Percentiles rank a stretch among this genome's conserved stretches.
Conservation (phyloP, 2,329 filamentous ascomycete species). For the Cadophora sp. region DNA sequence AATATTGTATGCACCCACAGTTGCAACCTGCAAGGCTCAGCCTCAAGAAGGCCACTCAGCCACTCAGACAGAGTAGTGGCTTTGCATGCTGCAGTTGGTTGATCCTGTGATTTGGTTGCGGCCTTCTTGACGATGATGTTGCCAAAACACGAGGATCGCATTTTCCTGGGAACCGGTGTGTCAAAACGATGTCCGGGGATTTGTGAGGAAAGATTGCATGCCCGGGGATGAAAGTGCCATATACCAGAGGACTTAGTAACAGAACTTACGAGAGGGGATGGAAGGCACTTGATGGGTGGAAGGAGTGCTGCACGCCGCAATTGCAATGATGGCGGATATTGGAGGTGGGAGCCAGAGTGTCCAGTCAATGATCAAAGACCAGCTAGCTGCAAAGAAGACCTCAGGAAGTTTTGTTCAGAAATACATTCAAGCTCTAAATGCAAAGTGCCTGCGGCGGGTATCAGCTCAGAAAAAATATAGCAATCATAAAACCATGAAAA, state of each 20-base stretch:
- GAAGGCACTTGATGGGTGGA: too few species aligned
- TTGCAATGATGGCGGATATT: too few species aligned
- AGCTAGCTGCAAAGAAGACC: too few species aligned
- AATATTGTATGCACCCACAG: neutral
- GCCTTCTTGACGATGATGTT: neutral
- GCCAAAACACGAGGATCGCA: neutral
- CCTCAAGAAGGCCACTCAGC: neutral
- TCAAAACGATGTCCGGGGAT: too few species aligned
- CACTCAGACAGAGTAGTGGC: neutral
- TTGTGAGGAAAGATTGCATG: neutral
- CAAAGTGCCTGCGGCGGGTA: slow-evolving; percentile 18
- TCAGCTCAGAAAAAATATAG: slow-evolving; percentile 14
- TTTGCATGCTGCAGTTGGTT: neutral
- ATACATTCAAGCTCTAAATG: slow-evolving; percentile 11
- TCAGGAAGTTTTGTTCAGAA: neutral
- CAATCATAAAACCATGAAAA: neutral
- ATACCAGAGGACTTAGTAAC: too few species aligned
- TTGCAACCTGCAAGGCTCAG: slow-evolving; percentile 3
- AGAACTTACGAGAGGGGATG: too few species aligned
- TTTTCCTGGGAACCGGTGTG: neutral
- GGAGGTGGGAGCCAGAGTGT: too few species aligned
- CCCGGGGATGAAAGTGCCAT: too few species aligned
- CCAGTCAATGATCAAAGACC: too few species aligned
- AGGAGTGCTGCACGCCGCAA: too few species aligned
- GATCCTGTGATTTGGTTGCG: neutral